phyloP scores from a whole-genome alignment of 2,329 filamentous ascomycete genomes.

The Xylariaceae sp. region DNA sequence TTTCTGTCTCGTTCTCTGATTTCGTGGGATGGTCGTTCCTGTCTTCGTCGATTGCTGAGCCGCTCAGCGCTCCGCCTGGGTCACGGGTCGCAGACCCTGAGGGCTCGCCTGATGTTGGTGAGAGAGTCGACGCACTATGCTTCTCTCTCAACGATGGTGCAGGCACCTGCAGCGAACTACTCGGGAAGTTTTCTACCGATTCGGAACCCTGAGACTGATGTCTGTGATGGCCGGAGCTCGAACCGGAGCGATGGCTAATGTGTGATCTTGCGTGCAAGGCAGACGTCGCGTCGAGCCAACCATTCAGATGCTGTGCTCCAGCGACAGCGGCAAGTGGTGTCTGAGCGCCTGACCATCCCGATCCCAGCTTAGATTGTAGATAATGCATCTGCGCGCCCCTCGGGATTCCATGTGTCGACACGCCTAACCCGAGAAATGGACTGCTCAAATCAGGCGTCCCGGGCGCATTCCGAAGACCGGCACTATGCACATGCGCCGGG shows the following conservation, averaged over 20 bases:
- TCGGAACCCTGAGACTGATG: slow-evolving; percentile 44
- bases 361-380: slow-evolving; percentile 71
- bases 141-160: slow-evolving; percentile 50
- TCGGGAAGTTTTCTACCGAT: slow-evolving; percentile 39
- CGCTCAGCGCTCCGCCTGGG: slow-evolving; percentile 4
- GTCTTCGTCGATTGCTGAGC: slow-evolving; percentile 22
- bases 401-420: slow-evolving; percentile 57
- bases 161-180: slow-evolving; percentile 27
- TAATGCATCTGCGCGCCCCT: slow-evolving; percentile 75
- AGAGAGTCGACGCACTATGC: slow-evolving; percentile 58
- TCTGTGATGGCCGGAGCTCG: slow-evolving; percentile 36
- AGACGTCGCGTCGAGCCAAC: slow-evolving; percentile 38
- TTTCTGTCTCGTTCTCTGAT: slow-evolving; percentile 8
- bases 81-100: slow-evolving; percentile 57
- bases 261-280: neutral
- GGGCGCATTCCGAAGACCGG: slow-evolving; percentile 31
- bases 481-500: slow-evolving; percentile 38
- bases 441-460: slow-evolving; percentile 44
- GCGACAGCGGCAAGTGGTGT: slow-evolving; percentile 77
- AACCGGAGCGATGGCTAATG: slow-evolving; percentile 14
- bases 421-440: slow-evolving; percentile 50
- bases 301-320: slow-evolving; percentile 57
- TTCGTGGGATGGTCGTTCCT: slow-evolving; percentile 6
- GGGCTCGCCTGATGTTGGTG: slow-evolving; percentile 47
- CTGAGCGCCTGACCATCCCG: slow-evolving; percentile 67